A percentile compares a stretch with the other conserved stretches of the same genome.
Evolutionary conservation across 179 eudicot species (phyloP).

Genomic region (Drosera spatulata): DNA sequence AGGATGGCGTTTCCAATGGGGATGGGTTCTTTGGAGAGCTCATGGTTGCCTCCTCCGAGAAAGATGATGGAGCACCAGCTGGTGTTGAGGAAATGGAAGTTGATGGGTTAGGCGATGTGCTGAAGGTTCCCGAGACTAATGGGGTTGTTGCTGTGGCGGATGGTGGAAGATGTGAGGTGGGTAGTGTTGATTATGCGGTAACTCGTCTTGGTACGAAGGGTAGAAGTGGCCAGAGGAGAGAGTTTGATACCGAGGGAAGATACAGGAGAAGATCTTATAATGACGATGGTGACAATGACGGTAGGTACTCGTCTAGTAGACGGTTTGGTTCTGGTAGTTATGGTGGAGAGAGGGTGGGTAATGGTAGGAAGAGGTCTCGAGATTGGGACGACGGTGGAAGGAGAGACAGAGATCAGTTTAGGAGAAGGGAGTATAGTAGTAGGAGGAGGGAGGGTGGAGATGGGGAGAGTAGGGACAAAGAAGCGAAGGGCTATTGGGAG

Average conservation of each 20-base stretch:
- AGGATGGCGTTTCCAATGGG: too few species aligned
- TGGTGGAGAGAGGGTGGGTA: conserved; percentile 14
- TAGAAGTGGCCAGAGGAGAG: conserved; percentile 9
- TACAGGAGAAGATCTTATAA: conserved; percentile 26
- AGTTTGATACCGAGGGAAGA: conserved; percentile 21
- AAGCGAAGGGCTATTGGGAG: conserved; percentile 88
- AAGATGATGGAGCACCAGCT: conserved; percentile 1
- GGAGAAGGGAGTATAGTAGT: conserved; percentile 29
- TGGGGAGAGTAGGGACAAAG: conserved; percentile 53
- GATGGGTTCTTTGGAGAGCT: too few species aligned
- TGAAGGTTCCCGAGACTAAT: not conserved
- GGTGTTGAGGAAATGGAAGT: conserved; percentile 12
- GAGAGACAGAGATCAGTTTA: conserved; percentile 24
- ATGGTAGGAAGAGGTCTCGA: conserved; percentile 31
- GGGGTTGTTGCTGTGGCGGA: conserved; percentile 7
- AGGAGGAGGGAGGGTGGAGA: conserved; percentile 38
- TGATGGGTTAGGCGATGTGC: conserved; percentile 5
- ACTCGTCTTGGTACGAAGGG: conserved; percentile 7
- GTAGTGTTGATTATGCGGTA: conserved; percentile 6
- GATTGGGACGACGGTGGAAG: conserved; percentile 30
- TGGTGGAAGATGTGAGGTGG: conserved; percentile 11
- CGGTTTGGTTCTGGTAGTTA: conserved; percentile 9
- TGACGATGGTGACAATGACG: conserved; percentile 24
- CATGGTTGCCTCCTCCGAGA: too few species aligned
- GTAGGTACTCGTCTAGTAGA: conserved; percentile 20